Evolutionary conservation across 2,329 filamentous ascomycete genomes (phyloP).

Genomic region (Penicillium sp.): DNA sequence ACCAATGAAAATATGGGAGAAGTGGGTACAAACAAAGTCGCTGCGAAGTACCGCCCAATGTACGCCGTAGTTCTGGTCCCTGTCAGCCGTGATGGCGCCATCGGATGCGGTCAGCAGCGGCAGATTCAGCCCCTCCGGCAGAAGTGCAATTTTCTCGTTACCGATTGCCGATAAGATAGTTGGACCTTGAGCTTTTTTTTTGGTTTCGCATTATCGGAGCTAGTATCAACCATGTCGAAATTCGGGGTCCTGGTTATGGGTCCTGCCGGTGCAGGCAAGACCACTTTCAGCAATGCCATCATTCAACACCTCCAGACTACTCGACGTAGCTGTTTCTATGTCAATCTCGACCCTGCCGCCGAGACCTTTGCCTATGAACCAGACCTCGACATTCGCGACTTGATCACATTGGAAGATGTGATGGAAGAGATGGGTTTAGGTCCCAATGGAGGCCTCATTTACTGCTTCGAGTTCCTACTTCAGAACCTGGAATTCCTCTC

Average conservation of each 20-base stretch:
- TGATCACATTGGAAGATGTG: conserved; percentile 90
- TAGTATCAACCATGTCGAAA: conserved; percentile 69
- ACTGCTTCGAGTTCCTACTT: conserved; percentile 94
- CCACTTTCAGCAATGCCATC: conserved; percentile 90
- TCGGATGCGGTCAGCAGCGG: conserved; percentile 27
- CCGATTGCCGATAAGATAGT: conserved; percentile 22
- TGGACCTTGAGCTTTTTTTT: not conserved
- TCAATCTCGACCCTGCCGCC: conserved; percentile 96
- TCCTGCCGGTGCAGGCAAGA: conserved; percentile 93
- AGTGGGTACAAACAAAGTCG: conserved; percentile 12
- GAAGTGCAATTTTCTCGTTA: conserved; percentile 15
- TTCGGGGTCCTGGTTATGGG: conserved; percentile 96
- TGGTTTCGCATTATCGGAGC: not conserved
- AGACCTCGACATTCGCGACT: conserved; percentile 91
- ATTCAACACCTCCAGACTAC: conserved; percentile 91
- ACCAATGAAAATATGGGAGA: conserved; percentile 4
- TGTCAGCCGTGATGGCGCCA: conserved; percentile 33
- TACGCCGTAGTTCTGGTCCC: conserved; percentile 12
- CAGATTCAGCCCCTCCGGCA: conserved; percentile 21
- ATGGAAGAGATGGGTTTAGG: conserved; percentile 94
- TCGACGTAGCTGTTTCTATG: conserved; percentile 92
- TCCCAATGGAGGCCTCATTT: conserved; percentile 89
- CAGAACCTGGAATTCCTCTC: conserved; percentile 92
- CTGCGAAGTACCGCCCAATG: conserved; percentile 5
- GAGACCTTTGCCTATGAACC: conserved; percentile 89